phyloP scores from a whole-genome alignment of 1,284 basidiomycete species.

The Lentinus polychrous region DNA sequence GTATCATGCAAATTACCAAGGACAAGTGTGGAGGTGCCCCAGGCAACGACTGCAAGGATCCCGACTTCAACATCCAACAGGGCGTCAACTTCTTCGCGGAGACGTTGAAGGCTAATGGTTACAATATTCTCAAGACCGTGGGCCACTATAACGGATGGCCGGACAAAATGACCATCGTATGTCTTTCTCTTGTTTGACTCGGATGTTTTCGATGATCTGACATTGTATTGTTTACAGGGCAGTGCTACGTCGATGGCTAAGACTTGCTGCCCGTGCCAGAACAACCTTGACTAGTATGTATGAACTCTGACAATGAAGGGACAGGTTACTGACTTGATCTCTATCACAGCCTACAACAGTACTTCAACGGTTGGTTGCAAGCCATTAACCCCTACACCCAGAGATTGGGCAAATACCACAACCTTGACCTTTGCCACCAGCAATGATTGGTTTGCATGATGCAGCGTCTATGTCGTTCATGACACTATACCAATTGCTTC shows the following conservation, averaged over 20 bases:
- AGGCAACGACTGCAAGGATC: conserved; percentile 57
- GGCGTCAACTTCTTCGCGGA: conserved; percentile 56
- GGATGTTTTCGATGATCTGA: not conserved
- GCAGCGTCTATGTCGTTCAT: no score
- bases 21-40: conserved; percentile 74
- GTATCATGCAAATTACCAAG: conserved; percentile 78
- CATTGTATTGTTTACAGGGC: conserved; percentile 24
- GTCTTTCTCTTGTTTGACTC: conserved; percentile 17
- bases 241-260: conserved; percentile 54
- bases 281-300: conserved; percentile 71
- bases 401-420: conserved; percentile 63
- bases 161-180: conserved; percentile 52
- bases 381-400: conserved; percentile 44
- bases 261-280: conserved; percentile 67
- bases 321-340: conserved; percentile 23
- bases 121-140: conserved; percentile 55
- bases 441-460: no score
- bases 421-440: conserved; percentile 45
- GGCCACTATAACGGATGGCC: conserved; percentile 82
- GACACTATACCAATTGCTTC: no score
- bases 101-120: conserved; percentile 44
- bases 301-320: conserved; percentile 2
- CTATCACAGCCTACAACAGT: conserved; percentile 61
- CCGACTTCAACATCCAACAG: conserved; percentile 62
- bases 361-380: conserved; percentile 76